Percentiles rank a stretch among this genome's conserved stretches.
These are phyloP conservation scores for Phytophthora fragariaefolia DNA, from an alignment of 352 stramenopile species.

Conservation along the genomic window DNA sequence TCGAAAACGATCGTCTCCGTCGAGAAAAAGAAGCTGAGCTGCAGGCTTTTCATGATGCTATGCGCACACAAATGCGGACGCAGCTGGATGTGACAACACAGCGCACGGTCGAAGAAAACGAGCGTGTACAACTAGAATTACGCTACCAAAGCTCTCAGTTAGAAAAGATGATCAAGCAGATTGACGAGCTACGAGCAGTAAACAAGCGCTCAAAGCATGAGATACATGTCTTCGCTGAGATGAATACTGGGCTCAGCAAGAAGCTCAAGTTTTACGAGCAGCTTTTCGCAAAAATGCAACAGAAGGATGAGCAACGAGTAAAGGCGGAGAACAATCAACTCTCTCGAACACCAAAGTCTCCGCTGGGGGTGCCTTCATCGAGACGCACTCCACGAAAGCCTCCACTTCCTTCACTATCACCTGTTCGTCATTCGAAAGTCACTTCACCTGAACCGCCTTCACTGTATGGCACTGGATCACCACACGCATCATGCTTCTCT, in stretches of 20 bases:
- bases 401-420: constrained; percentile 39
- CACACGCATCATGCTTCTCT: constrained; percentile 31
- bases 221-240: constrained; percentile 67
- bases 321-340: constrained; percentile 28
- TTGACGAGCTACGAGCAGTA: constrained; percentile 45
- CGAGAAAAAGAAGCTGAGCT: constrained; percentile 62
- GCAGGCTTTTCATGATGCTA: constrained; percentile 43
- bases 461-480: constrained; percentile 18
- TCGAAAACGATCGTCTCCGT: constrained; percentile 60
- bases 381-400: constrained; percentile 40
- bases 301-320: constrained; percentile 42
- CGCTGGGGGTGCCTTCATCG: constrained; percentile 13
- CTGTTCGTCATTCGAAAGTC: constrained; percentile 14
- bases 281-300: constrained; percentile 69
- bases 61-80: constrained; percentile 57
- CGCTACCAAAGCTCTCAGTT: constrained; percentile 66
- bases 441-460: constrained; percentile 23
- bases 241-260: constrained; percentile 62
- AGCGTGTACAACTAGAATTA: constrained; percentile 64
- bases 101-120: constrained; percentile 72
- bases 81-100: constrained; percentile 71
- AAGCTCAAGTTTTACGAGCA: constrained; percentile 78
- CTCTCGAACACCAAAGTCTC: constrained; percentile 17
- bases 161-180: constrained; percentile 59
- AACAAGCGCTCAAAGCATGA: constrained; percentile 52